A percentile compares a stretch with the other conserved stretches of the same genome.
Evolutionary conservation across 2,329 filamentous ascomycete species (phyloP).

Genomic region (Epichloe brachyelytri): DNA sequence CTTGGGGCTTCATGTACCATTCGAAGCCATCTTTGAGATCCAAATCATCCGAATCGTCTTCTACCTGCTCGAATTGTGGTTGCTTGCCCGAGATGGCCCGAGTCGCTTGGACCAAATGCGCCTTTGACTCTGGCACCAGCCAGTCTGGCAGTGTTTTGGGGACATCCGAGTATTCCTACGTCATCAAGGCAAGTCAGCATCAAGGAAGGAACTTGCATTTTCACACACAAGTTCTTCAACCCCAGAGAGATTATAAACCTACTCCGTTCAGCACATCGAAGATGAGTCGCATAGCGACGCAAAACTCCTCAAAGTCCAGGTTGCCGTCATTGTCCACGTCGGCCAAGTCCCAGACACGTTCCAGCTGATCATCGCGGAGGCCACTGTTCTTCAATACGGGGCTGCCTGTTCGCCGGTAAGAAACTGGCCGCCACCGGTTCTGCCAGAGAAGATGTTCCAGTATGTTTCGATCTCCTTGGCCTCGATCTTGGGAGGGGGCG

Average conservation of each 20-base stretch:
- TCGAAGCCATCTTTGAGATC: constrained; percentile 95
- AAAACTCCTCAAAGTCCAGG: constrained; percentile 98
- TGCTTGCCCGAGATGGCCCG: constrained; percentile 68
- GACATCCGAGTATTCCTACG: constrained; percentile 80
- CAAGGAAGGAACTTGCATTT: background rate
- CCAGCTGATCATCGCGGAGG: constrained; percentile 63
- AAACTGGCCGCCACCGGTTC: constrained; percentile 46
- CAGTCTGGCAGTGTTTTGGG: constrained; percentile 79
- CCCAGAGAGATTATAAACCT: constrained; percentile 12
- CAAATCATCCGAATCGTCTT: constrained; percentile 68
- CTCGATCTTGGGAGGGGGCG: constrained; percentile 43
- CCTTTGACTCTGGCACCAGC: constrained; percentile 92
- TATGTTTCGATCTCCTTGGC: constrained; percentile 51
- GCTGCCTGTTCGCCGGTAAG: constrained; percentile 49
- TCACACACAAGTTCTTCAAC: background rate
- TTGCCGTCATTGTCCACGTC: constrained; percentile 97
- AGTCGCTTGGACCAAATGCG: constrained; percentile 74
- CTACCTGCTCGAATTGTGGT: constrained; percentile 72
- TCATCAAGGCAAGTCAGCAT: background rate
- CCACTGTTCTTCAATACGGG: constrained; percentile 51
- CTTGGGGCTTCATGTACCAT: constrained; percentile 93
- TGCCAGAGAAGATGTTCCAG: constrained; percentile 50
- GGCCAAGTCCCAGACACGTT: constrained; percentile 91
- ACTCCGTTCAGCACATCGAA: constrained; percentile 96
- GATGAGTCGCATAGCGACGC: constrained; percentile 94